These are phyloP conservation scores for Suhomyces choctaworum DNA, from an alignment of 1,139 yeast species.

Conservation along the genomic window DNA sequence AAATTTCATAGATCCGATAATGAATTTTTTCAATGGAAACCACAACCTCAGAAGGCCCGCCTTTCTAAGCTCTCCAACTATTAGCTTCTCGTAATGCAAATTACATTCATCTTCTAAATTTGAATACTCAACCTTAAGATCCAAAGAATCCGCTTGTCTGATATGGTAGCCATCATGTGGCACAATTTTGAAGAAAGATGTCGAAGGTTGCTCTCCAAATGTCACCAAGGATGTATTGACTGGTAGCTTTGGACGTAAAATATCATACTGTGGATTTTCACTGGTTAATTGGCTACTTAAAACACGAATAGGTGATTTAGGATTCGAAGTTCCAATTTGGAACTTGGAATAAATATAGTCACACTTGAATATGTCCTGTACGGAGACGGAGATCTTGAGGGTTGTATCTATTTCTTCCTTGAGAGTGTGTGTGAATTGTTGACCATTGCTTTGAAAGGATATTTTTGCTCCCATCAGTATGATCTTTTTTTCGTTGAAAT, in stretches of 20 bases:
- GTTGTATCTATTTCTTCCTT: slow-evolving; percentile 48
- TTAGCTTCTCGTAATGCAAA: slow-evolving; percentile 16
- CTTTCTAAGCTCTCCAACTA: slow-evolving; percentile 13
- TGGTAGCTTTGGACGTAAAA: slow-evolving; percentile 22
- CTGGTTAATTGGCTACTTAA: slow-evolving; percentile 43
- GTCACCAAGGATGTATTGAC: slow-evolving; percentile 44
- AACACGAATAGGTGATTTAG: slow-evolving; percentile 56
- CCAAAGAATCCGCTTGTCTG: slow-evolving; percentile 37
- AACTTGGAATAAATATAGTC: slow-evolving; percentile 63
- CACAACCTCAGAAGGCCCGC: slow-evolving; percentile 19
- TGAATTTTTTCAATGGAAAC: slow-evolving; percentile 27
- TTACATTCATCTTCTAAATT: slow-evolving; percentile 47
- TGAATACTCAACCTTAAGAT: slow-evolving; percentile 46
- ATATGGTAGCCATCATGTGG: slow-evolving; percentile 23
- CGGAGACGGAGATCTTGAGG: slow-evolving; percentile 64
- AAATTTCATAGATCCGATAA: slow-evolving; percentile 29
- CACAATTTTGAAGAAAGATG: slow-evolving; percentile 55
- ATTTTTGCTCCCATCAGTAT: slow-evolving; percentile 33
- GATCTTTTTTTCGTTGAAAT: slow-evolving; percentile 28
- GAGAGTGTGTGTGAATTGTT: slow-evolving; percentile 24
- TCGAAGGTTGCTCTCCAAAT: slow-evolving; percentile 68
- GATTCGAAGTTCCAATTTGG: slow-evolving; percentile 60
- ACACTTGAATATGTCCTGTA: slow-evolving; percentile 69
- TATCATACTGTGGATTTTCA: slow-evolving; percentile 37
- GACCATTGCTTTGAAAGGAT: slow-evolving; percentile 28